Percentiles rank a stretch among this genome's conserved stretches.
phyloP scores from a whole-genome alignment of 306 rosid genomes.

The Malus sylvestris region DNA sequence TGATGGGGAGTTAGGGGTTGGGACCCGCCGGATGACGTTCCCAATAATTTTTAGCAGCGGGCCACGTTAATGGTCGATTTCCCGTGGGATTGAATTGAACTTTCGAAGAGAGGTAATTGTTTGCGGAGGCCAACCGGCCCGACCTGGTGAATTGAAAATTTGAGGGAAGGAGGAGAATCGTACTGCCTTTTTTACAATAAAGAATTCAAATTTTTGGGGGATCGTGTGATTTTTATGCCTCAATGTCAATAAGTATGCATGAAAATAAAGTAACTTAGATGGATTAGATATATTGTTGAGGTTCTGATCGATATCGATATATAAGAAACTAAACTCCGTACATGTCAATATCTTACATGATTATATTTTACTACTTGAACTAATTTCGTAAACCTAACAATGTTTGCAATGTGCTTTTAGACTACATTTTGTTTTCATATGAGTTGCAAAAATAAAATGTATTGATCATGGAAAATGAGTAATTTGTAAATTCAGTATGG shows the following conservation, averaged over 20 bases:
- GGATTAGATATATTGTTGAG: no score
- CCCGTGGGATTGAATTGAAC: slow-evolving; percentile 12
- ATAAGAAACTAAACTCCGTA: no score
- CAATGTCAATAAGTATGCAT: neutral
- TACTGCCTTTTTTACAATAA: neutral
- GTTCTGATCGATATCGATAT: no score
- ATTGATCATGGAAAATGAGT: neutral
- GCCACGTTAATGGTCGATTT: slow-evolving; percentile 48
- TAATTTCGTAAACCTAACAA: no score
- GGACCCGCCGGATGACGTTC: slow-evolving; percentile 44
- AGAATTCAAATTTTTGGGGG: neutral
- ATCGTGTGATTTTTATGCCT: neutral
- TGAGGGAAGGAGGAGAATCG: neutral
- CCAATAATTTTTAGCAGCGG: slow-evolving; percentile 36
- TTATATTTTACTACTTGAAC: neutral
- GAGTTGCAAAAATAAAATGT: neutral
- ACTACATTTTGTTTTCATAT: neutral
- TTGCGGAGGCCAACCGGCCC: neutral
- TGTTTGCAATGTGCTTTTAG: neutral
- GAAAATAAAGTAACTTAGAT: no score
- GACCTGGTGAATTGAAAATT: neutral
- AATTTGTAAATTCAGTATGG: neutral
- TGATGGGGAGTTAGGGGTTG: neutral
- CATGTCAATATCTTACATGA: no score
- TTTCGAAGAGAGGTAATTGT: slow-evolving; percentile 31